These are phyloP conservation scores for Tulasnella sp. DNA, from an alignment of 768 basidiomycete genomes.

Conservation along the genomic window DNA sequence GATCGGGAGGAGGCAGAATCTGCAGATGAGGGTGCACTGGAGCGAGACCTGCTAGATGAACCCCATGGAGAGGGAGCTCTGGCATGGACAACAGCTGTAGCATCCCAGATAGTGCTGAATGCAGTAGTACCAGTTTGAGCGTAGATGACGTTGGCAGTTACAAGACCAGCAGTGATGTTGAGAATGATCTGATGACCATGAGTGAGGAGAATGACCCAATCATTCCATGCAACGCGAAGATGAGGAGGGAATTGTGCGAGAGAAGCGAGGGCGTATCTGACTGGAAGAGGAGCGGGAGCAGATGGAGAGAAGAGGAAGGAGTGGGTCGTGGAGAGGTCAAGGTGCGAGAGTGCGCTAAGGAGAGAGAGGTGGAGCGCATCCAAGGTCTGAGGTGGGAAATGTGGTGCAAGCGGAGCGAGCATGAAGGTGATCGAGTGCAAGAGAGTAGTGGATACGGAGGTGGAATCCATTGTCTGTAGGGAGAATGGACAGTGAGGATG, in stretches of 20 bases:
- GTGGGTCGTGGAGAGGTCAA: slow-evolving; percentile 4
- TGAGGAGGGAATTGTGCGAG: background rate
- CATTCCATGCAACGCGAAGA: slow-evolving; percentile 7
- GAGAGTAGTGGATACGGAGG: slow-evolving; percentile 15
- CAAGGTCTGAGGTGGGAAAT: slow-evolving; percentile 10
- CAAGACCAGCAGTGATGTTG: slow-evolving; percentile 4
- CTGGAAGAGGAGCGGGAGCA: slow-evolving; percentile 2
- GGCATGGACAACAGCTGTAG: background rate
- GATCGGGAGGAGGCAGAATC: background rate
- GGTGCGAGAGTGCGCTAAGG: slow-evolving; percentile 17
- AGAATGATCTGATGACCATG: slow-evolving; percentile 9
- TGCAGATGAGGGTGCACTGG: slow-evolving; percentile 14
- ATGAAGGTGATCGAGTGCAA: slow-evolving; percentile 16
- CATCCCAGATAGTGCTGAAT: slow-evolving; percentile 11
- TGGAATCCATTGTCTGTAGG: slow-evolving; percentile 17
- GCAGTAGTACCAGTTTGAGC: background rate
- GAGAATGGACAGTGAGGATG: too few species aligned
- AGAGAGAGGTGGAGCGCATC: slow-evolving; percentile 17
- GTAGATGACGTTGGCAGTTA: background rate
- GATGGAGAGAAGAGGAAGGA: slow-evolving; percentile 9
- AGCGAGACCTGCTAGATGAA: slow-evolving; percentile 6
- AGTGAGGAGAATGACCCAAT: slow-evolving; percentile 10
- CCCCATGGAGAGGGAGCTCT: slow-evolving; percentile 6
- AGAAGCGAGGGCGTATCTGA: background rate
- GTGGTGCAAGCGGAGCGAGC: slow-evolving; percentile 4